These are phyloP conservation scores for Mycena vulgaris DNA, from an alignment of 768 basidiomycete genomes.

Conservation along the genomic window DNA sequence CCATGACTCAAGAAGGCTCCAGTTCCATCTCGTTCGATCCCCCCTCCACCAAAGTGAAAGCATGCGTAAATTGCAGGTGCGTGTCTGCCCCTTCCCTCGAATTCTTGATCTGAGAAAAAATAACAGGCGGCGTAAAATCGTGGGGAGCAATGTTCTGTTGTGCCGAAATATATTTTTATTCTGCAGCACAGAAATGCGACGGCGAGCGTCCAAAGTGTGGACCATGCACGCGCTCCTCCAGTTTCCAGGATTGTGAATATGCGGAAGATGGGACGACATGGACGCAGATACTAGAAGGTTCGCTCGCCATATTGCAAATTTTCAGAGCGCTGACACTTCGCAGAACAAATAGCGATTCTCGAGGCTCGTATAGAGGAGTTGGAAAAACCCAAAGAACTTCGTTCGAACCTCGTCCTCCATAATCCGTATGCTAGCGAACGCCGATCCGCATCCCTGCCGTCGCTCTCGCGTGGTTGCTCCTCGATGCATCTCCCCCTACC, in stretches of 20 bases:
- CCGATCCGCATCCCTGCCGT: conserved; percentile 23
- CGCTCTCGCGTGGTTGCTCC: conserved; percentile 26
- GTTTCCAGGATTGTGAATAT: conserved; percentile 40
- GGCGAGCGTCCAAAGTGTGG: conserved; percentile 38
- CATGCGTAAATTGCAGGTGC: conserved; percentile 41
- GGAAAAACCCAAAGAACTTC: conserved; percentile 43
- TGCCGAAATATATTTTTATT: neutral
- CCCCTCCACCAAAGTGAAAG: conserved; percentile 18
- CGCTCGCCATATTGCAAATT: no score
- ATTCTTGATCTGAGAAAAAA: neutral
- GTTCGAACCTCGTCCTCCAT: conserved; percentile 40
- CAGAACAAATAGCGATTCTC: conserved; percentile 55
- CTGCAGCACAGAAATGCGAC: conserved; percentile 36
- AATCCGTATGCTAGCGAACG: conserved; percentile 41
- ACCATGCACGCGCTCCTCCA: conserved; percentile 32
- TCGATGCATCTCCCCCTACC: conserved; percentile 16
- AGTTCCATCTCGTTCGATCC: conserved; percentile 7
- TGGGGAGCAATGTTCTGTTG: neutral
- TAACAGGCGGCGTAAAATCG: conserved; percentile 29
- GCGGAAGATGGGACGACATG: conserved; percentile 36
- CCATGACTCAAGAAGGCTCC: conserved; percentile 27
- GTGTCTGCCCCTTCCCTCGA: neutral
- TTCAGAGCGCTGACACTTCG: neutral
- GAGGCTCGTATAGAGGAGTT: conserved; percentile 55
- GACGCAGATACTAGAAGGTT: conserved; percentile 33